phyloP scores from a whole-genome alignment of 2,329 filamentous ascomycete genomes.

The Aquanectria penicillioides region DNA sequence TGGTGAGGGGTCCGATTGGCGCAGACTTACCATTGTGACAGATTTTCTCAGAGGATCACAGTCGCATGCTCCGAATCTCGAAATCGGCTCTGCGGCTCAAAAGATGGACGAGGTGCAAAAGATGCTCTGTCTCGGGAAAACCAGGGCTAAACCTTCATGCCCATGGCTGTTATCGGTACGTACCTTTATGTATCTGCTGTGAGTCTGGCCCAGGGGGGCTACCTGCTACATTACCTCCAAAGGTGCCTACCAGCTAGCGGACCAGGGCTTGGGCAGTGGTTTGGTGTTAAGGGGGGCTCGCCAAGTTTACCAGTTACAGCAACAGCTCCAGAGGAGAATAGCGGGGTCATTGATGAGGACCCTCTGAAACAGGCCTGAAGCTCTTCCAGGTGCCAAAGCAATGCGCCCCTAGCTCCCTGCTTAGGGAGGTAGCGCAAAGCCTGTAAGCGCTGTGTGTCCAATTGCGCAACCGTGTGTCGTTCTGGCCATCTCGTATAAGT shows the following conservation, averaged over 20 bases:
- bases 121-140: conserved; percentile 39
- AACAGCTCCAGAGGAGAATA: conserved; percentile 11
- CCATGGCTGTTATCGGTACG: too few relatives aligned
- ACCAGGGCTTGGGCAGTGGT: conserved; percentile 2
- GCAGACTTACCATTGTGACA: conserved; percentile 36
- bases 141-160: conserved; percentile 40
- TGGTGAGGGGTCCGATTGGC: neutral
- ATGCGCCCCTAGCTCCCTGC: neutral
- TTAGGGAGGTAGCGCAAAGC: conserved; percentile 20
- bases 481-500: conserved; percentile 38
- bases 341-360: too few relatives aligned
- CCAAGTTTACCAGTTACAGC: neutral
- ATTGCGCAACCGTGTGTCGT: conserved; percentile 35
- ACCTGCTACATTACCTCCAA: too few relatives aligned
- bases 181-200: too few relatives aligned
- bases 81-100: conserved; percentile 16
- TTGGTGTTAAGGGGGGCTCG: neutral
- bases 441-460: conserved; percentile 26
- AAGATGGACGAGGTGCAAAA: conserved; percentile 30
- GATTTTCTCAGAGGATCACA: conserved; percentile 30
- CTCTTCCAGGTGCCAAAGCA: conserved; percentile 15
- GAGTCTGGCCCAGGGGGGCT: too few relatives aligned
- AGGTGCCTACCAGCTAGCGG: neutral
- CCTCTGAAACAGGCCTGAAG: conserved; percentile 40
- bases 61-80: conserved; percentile 34